A percentile compares a stretch with the other conserved stretches of the same genome.
Evolutionary conservation across 257 asterid species (phyloP).

Genomic region (Primulina huaijiensis): DNA sequence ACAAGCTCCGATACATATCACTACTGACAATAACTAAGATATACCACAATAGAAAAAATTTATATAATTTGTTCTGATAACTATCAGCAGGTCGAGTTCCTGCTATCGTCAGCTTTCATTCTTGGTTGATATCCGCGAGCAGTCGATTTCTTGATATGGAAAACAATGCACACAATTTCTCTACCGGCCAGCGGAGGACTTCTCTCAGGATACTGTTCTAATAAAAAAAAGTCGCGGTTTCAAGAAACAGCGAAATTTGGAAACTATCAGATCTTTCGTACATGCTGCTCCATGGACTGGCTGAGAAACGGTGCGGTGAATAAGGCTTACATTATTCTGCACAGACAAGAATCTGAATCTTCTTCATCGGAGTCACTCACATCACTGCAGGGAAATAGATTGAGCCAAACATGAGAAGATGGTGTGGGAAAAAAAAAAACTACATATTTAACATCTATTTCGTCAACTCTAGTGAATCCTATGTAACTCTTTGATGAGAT

Average conservation of each 20-base stretch:
- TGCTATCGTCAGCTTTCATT: slow-evolving; percentile 6
- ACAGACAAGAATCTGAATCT: slow-evolving; percentile 69
- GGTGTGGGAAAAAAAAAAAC: background rate
- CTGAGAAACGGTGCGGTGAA: slow-evolving; percentile 18
- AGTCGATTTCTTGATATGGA: background rate
- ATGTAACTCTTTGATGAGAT: background rate
- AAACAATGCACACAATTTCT: slow-evolving; percentile 14
- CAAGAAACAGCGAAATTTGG: slow-evolving; percentile 20
- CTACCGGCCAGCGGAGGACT: background rate
- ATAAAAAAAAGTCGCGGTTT: background rate
- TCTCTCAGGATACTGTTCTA: slow-evolving; percentile 3
- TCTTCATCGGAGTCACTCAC: slow-evolving; percentile 73
- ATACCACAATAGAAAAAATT: background rate
- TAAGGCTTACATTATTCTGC: slow-evolving; percentile 65
- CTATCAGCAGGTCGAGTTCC: background rate
- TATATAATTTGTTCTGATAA: too few relatives aligned
- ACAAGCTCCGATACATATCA: background rate
- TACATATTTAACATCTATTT: background rate
- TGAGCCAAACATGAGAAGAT: slow-evolving; percentile 8
- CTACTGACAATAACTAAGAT: background rate
- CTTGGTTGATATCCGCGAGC: background rate
- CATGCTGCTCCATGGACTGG: slow-evolving; percentile 18
- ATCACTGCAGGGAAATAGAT: slow-evolving; percentile 45
- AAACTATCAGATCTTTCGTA: slow-evolving; percentile 13
- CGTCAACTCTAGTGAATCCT: background rate